Base-by-base conservation (phyloP, 176 grass and related monocot species). In the Oryza rufipogon region DNA sequence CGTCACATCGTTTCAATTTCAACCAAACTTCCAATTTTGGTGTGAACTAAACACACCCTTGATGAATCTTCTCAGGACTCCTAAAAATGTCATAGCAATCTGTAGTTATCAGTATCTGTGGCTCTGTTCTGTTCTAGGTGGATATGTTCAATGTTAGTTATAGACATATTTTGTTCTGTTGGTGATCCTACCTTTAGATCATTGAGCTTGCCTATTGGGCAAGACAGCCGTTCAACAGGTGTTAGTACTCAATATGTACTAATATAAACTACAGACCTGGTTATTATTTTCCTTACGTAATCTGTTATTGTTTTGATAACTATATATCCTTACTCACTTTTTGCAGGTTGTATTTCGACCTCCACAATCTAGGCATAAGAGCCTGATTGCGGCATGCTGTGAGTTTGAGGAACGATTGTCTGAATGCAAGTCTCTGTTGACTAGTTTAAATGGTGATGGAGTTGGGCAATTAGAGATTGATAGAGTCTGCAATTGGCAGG, bases 281-380 rank as follows among this genome's bases (percentile, higher is more conserved):
- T 66, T 66, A 15, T 33, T 25, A 26, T 79, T 48, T 23, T 38
- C 19, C 38, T 49, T n/a, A 70, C 80, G 67, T 51, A 23, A 20
- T 77, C 19, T 86, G 34, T 86, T 42, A 4, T 11, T 81, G 71
- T 19, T 45, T 78, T 4, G 39, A 42, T 64, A 71, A 28, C 3
- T 34, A 56, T 54, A 17, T 78, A 67, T 67, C 67, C 33, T 78
- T 11, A 1, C 56, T 44, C 3, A 44, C 39, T 41, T 44, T 73
- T 83, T 91, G 68, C 87, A 98, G 92, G 93, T 98, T 45, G 87
- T 91, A 25, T 98, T 93, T 90, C 92, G 92, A 73, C 92, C 95
- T 75, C 44, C 72, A 90, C 83, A 75, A 68, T 95, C 87, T 33
- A 95, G 88, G 73, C 90, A 91, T 70, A 83, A 88, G 82, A 85